A percentile compares a stretch with the other conserved stretches of the same genome.
These are phyloP conservation scores for Starmerella bombicola DNA, from an alignment of 805 yeast species.

Conservation along the genomic window DNA sequence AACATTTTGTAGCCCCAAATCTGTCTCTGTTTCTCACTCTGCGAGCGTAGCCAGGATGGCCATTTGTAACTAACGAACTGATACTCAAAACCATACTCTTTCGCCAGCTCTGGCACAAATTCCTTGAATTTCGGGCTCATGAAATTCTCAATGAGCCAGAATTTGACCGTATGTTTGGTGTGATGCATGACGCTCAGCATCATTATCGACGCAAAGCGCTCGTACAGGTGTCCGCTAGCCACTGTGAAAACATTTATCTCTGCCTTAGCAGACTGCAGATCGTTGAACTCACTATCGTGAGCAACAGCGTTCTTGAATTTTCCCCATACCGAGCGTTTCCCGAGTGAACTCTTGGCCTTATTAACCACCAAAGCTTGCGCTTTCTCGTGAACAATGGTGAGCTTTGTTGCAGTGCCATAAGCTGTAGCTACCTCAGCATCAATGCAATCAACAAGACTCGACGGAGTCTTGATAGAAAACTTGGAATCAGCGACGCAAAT, in stretches of 20 bases:
- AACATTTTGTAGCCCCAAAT: conserved; percentile 83
- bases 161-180: conserved; percentile 53
- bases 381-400: neutral
- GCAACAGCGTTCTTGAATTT: neutral
- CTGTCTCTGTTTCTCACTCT: conserved; percentile 62
- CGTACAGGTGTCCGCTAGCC: conserved; percentile 73
- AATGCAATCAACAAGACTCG: conserved; percentile 5
- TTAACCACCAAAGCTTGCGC: neutral
- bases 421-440: neutral
- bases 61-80: conserved; percentile 77
- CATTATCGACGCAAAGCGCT: conserved; percentile 65
- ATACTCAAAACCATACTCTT: conserved; percentile 49
- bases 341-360: neutral
- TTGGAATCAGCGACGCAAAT: conserved; percentile 7
- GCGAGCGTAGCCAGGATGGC: conserved; percentile 82
- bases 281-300: neutral
- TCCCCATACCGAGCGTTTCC: neutral
- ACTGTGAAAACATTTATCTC: conserved; percentile 69
- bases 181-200: conserved; percentile 59
- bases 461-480: neutral
- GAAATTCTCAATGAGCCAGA: conserved; percentile 79
- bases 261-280: conserved; percentile 32
- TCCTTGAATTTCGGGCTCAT: conserved; percentile 57
- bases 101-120: conserved; percentile 48
- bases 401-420: neutral